Conservation (phyloP, 192 early-diverging fungal species). For the Coemansia sp. region DNA sequence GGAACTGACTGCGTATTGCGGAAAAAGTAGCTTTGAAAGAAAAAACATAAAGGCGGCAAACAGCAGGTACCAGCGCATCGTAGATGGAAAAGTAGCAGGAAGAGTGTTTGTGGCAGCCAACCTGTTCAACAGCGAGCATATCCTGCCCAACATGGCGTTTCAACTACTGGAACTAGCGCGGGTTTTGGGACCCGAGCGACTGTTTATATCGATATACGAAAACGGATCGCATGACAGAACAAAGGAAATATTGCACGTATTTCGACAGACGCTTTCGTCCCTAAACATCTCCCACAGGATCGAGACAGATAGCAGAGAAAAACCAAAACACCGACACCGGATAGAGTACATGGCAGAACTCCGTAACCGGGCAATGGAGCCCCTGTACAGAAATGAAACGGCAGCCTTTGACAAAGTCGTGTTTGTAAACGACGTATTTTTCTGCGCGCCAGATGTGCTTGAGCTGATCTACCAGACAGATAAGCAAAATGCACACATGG, state of each 20-base stretch:
- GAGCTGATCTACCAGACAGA: constrained; percentile 53
- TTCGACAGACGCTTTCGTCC: constrained; percentile 10
- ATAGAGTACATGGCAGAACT: constrained; percentile 53
- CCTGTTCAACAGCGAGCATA: constrained; percentile 42
- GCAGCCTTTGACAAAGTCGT: constrained; percentile 31
- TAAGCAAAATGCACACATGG: constrained; percentile 47
- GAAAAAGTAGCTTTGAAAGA: constrained; percentile 16
- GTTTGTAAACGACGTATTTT: constrained; percentile 52
- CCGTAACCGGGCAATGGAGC: constrained; percentile 51
- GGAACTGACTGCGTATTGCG: constrained; percentile 28
- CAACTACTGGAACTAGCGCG: constrained; percentile 38
- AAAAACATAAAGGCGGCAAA: constrained; percentile 17
- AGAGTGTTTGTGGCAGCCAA: constrained; percentile 40
- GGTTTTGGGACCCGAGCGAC: constrained; percentile 25
- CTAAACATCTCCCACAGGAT: constrained; percentile 33
- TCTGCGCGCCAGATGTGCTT: constrained; percentile 52
- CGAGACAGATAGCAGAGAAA: constrained; percentile 8
- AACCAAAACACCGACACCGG: constrained; percentile 23
- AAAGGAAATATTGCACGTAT: constrained; percentile 27
- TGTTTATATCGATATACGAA: constrained; percentile 55
- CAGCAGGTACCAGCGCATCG: constrained; percentile 19
- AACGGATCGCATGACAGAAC: constrained; percentile 51
- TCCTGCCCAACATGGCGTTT: constrained; percentile 46
- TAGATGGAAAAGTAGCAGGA: neutral
- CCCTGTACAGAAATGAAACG: constrained; percentile 16